Conservation (phyloP, 371 early-diverging fungal genomes). For the Entomophthora muscae region DNA sequence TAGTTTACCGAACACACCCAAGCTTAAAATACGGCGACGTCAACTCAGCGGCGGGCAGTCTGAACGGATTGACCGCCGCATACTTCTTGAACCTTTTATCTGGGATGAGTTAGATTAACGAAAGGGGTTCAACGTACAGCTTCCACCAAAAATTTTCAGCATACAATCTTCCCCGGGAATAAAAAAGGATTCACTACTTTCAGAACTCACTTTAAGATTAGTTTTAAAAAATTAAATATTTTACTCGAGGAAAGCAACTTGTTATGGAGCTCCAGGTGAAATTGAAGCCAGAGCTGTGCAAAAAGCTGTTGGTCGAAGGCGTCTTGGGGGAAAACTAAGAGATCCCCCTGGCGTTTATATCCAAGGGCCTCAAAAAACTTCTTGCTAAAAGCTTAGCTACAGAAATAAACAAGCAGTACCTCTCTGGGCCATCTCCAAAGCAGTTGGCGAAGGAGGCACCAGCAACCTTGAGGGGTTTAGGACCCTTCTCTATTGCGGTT, state of each 20-base stretch:
- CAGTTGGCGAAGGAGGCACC: neutral
- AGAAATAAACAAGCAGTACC: too few species aligned
- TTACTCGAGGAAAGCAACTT: neutral
- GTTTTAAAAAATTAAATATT: too few species aligned
- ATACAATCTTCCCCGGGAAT: neutral
- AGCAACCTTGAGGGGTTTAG: neutral
- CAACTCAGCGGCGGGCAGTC: neutral
- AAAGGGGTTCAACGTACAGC: neutral
- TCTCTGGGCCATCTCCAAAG: neutral
- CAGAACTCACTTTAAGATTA: too few species aligned
- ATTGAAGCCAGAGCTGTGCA: neutral
- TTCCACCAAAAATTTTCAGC: neutral
- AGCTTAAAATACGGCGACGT: neutral
- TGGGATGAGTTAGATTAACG: neutral
- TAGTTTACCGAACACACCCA: neutral
- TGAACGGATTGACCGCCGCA: neutral
- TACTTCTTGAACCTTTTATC: neutral
- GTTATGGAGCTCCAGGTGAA: neutral
- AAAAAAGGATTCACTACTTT: neutral
- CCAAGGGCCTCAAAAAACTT: neutral
- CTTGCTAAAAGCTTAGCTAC: neutral
- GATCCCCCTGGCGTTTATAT: neutral
- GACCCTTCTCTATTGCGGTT: neutral
- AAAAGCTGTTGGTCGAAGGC: neutral
- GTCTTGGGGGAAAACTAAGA: neutral